Evolutionary conservation across 176 grass and related monocot genomes (phyloP).

Genomic region (Musa itinerans): DNA sequence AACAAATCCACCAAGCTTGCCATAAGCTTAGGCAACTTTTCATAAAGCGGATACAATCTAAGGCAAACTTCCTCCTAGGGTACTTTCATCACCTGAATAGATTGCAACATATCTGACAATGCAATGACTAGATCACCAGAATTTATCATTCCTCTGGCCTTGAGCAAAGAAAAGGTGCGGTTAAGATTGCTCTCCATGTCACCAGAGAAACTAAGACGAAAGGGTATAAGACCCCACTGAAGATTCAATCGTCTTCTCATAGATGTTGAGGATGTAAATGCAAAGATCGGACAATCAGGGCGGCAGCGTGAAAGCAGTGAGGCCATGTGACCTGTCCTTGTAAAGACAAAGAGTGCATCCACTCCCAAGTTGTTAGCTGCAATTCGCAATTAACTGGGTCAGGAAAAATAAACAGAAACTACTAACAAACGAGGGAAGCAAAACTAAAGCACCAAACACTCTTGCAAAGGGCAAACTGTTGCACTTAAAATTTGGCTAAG

Average conservation of each 20-base stretch:
- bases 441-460: neutral
- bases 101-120: slow-evolving; percentile 79
- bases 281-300: slow-evolving; percentile 77
- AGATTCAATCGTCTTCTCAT: slow-evolving; percentile 73
- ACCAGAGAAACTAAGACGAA: slow-evolving; percentile 55
- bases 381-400: slow-evolving; percentile 16
- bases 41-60: neutral
- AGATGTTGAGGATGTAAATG: slow-evolving; percentile 68
- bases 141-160: slow-evolving; percentile 85
- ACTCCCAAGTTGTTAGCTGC: slow-evolving; percentile 84
- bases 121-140: slow-evolving; percentile 82
- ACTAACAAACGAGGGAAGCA: neutral
- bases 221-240: slow-evolving; percentile 93
- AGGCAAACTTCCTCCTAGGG: slow-evolving; percentile 28
- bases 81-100: slow-evolving; percentile 96
- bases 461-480: neutral
- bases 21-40: neutral
- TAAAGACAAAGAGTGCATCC: slow-evolving; percentile 79
- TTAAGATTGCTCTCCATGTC: slow-evolving; percentile 97
- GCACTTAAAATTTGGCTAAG: too few relatives aligned
- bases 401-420: slow-evolving; percentile 4
- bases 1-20: neutral
- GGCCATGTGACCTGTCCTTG: slow-evolving; percentile 68
- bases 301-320: slow-evolving; percentile 79
- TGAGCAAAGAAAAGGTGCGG: slow-evolving; percentile 84